Evolutionary conservation across 2,329 filamentous ascomycete species (phyloP).

Genomic region (Diaporthe helianthi): DNA sequence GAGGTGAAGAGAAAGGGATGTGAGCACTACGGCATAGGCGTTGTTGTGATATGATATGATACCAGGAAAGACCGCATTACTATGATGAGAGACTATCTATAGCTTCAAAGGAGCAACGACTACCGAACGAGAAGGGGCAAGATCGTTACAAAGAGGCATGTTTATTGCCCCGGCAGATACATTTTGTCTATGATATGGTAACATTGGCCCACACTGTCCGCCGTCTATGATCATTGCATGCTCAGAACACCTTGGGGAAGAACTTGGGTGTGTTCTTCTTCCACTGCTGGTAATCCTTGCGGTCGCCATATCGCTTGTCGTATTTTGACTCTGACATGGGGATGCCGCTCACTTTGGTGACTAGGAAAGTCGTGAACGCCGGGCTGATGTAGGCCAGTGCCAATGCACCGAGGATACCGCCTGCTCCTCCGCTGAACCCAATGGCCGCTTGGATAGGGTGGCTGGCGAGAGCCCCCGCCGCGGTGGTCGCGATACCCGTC

Average conservation of each 20-base stretch:
- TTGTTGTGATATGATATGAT: constrained; percentile 23
- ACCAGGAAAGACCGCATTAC: constrained; percentile 20
- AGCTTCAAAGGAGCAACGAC: constrained; percentile 12
- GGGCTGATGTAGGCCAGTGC: constrained; percentile 65
- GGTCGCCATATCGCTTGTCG: constrained; percentile 67
- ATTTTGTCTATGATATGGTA: constrained; percentile 11
- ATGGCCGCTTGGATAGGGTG: constrained; percentile 63
- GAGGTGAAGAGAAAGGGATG: not conserved
- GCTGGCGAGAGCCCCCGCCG: constrained; percentile 62
- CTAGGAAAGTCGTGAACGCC: constrained; percentile 67
- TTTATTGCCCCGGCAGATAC: not conserved
- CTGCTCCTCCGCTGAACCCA: constrained; percentile 56
- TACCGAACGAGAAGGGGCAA: not conserved
- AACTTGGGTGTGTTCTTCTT: constrained; percentile 71
- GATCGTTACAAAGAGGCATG: not conserved
- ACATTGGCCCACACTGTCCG: not conserved
- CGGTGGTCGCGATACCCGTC: constrained; percentile 69
- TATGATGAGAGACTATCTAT: constrained; percentile 15
- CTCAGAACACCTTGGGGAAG: constrained; percentile 63
- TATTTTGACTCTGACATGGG: constrained; percentile 74
- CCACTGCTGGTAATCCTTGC: constrained; percentile 72
- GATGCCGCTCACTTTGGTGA: constrained; percentile 69
- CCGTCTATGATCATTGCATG: not conserved
- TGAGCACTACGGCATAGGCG: not conserved
- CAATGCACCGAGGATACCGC: constrained; percentile 42